Evolutionary conservation across 2,329 filamentous ascomycete species (phyloP), one percentile per base, ranked within the genome.

Genomic region (Aspergillus cejpii): DNA sequence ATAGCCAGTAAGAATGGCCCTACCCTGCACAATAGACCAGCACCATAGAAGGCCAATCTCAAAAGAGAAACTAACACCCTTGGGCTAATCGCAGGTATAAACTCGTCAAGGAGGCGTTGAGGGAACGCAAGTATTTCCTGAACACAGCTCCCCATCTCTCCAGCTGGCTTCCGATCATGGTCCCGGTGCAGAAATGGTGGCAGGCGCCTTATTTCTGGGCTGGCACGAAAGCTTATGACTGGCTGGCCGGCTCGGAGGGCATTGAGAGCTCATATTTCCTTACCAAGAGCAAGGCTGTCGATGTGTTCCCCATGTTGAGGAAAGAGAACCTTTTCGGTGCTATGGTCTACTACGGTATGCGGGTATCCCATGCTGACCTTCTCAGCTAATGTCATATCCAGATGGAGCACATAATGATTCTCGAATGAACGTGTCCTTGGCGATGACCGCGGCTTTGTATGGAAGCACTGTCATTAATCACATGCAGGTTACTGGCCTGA

Each of bases 401-500:
- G 87, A 94, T 70, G 88, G 88, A 56, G 87, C 86, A 23, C 88
- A 94, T 70, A 94, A 94, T 61, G 88, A 94, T 66, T 92, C 87
- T 15, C 80, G 88, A 39, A 94, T 94, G 87, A 94, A 94, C 62
- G 84, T 92, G 21, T 90, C 86, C 6, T 75, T 94, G 45, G 87
- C 86, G 15, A 87, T 91, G 80, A 94, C 88, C 14, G 87, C 87
- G 44, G 86, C 87, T n/a, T 72, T 94, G 34, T 94, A 92, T 62
- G 87, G 87, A 24, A 80, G 82, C 44, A 94, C 86, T 3, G 79
- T 92, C 29, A 79, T 88, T 48, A 94, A 91, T 67, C 85, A 94
- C 67, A 72, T 88, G 59, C 85, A 92, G 65, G 86, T 94, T 43
- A 90, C 83, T 5, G 72, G 77, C 33, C 74, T 94, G 29, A 77